These are phyloP conservation scores for Aureobasidium sp. DNA, from an alignment of 2,329 filamentous ascomycete species.

Conservation along the genomic window DNA sequence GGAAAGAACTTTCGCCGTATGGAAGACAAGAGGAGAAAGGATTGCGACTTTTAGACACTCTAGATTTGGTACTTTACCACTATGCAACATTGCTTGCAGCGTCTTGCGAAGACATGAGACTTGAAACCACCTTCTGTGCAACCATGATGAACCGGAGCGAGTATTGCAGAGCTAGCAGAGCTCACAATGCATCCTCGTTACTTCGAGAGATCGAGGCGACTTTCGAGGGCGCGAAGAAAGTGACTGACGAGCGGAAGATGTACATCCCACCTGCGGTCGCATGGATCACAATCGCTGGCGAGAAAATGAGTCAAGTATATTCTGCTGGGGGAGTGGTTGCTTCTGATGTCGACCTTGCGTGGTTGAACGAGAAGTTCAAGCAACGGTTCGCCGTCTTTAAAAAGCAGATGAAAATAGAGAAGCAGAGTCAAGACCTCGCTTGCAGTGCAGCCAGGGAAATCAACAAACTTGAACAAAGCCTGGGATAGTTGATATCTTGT, in stretches of 20 bases:
- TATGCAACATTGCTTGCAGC: too few species aligned
- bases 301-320: not conserved
- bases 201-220: not conserved
- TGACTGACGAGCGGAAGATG: constrained; percentile 5
- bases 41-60: too few species aligned
- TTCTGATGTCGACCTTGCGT: not conserved
- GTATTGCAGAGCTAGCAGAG: not conserved
- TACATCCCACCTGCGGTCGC: not conserved
- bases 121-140: not conserved
- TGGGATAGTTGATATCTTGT: too few species aligned
- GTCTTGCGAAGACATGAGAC: too few species aligned
- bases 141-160: not conserved
- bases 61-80: too few species aligned
- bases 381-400: constrained; percentile 21
- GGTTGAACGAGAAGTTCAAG: not conserved
- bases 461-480: too few species aligned
- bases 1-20: not conserved
- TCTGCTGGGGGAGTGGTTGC: not conserved
- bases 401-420: too few species aligned
- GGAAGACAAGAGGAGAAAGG: too few species aligned
- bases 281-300: not conserved
- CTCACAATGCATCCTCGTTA: not conserved
- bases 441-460: too few species aligned
- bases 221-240: not conserved
- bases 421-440: too few species aligned